Evolutionary conservation across 768 basidiomycete species (phyloP), one percentile per base, ranked within the genome.

Genomic region (Trametes maxima): DNA sequence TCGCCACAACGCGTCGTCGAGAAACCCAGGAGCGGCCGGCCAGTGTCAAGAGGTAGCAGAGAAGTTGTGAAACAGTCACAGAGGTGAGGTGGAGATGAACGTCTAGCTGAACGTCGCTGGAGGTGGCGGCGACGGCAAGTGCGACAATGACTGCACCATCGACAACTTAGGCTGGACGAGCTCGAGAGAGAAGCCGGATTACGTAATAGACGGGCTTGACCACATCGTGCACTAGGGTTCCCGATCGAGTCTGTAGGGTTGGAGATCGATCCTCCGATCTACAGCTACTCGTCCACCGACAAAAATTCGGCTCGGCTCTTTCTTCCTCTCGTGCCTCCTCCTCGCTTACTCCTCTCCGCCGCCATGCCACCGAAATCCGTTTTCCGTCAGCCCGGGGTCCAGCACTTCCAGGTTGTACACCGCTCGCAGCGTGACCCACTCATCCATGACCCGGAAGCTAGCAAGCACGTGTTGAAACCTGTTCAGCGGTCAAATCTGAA

Each of bases 361-460:
- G 54, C 39, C 21, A 92, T 92, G 90, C 82, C 90, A 40, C 78
- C 81, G 66, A 92, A 89, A 77, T 95, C 95, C 14, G 83, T 95
- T 65, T 99, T 92, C 78, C 87, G 94, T 60, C 88, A 88, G 66
- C 92, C 96, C 8, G 93, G 92, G 21, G 87, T 90, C 57, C 87
- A 88, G 69, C 95, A 98, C 72, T 98, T 96, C 68, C 95, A 98
- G 77, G 90, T 99, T 40, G 95, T 99, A 21, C 94, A 98, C 72
- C 84, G 97, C 61, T 98, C 95, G 8, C 95, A 95, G 70, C 80
- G 96, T 45, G 97, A 98, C 76, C 97, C 97, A 2, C 85, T 96
- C 50, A 94, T 95, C 65, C 89, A 98, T 69, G 95, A 98, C 68
- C 86, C 93, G 2, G 92, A 94, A 60, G 93, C 94, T 0, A 87